Base-by-base conservation (phyloP, 805 yeast species). In the Maudiozyma serrabonitensis region DNA sequence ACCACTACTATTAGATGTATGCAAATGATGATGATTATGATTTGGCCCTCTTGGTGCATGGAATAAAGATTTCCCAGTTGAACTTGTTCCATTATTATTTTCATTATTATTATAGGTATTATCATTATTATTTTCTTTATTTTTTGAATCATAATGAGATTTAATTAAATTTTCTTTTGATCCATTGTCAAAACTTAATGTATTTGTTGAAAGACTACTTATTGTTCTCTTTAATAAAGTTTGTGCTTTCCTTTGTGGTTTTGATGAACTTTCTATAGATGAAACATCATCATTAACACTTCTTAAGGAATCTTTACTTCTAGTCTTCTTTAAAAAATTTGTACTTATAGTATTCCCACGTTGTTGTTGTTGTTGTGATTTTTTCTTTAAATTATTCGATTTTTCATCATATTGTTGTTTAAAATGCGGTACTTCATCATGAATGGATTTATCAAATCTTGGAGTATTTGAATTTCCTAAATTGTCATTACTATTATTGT, bases 171-270 rank as follows among this genome's bases (percentile, higher is more conserved):
- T 31, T 40, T 41, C 38, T 31, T 39, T 26, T 46, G 47, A 15
- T 21, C 43, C 39, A 35, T 45, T 40, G 15, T 40, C 45, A 35
- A 26, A 38, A 32, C 25, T 41, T 37, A 37, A 37, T 2, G 37
- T 31, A 21, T 21, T 42, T 13, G 50, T 55, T 3, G 65, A 58
- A 21, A 61, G 42, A 50, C 54, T 55, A 45, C 63, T 59, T 18
- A 61, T 42, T 9, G 65, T 60, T 37, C 56, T 60, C 49, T 55
- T 53, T 37, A 54, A 41, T 31, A 46, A 18, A n/a, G 34, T 25
- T n/a, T 48, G 46, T 18, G 28, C 25, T 21, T 46, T 51, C 39
- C 46, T 42, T 35, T 35, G 34, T 32, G 47, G 46, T 18, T 21
- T 41, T 8, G 45, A 45, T 12, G 23, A 13, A 23, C 41, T 46